These are phyloP conservation scores for Curvularia spicifera DNA, from an alignment of 2,329 filamentous ascomycete species.

Conservation along the genomic window DNA sequence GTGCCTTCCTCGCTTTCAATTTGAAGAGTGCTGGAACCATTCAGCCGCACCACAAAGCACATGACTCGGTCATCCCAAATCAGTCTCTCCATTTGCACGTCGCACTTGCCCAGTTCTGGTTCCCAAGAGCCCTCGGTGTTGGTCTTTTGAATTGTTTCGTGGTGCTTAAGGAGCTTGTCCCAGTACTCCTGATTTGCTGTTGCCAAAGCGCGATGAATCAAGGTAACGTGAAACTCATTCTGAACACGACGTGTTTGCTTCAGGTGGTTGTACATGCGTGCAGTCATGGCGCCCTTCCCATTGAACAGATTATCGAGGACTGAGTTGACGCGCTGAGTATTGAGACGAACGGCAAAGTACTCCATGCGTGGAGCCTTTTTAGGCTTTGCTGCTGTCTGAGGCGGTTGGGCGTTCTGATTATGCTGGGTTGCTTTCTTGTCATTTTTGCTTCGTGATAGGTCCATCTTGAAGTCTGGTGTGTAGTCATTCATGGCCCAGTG, in stretches of 20 bases:
- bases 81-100: constrained; percentile 68
- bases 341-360: constrained; percentile 68
- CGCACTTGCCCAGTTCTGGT: constrained; percentile 67
- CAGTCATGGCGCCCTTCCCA: constrained; percentile 58
- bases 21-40: constrained; percentile 37
- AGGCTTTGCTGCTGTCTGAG: constrained; percentile 51
- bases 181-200: constrained; percentile 72
- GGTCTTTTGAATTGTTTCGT: constrained; percentile 47
- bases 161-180: constrained; percentile 71
- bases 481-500: constrained; percentile 77
- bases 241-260: constrained; percentile 78
- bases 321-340: constrained; percentile 58
- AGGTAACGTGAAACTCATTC: constrained; percentile 87
- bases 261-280: constrained; percentile 77
- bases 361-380: constrained; percentile 62
- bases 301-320: constrained; percentile 75
- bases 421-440: constrained; percentile 28
- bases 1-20: constrained; percentile 26
- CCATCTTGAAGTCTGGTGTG: constrained; percentile 75
- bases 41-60: constrained; percentile 79
- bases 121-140: constrained; percentile 52
- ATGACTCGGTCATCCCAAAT: constrained; percentile 89
- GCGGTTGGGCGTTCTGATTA: constrained; percentile 27
- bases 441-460: constrained; percentile 63
- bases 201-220: constrained; percentile 78